phyloP scores from a whole-genome alignment of 495 filamentous ascomycete genomes.

The Oidiodendron maius region DNA sequence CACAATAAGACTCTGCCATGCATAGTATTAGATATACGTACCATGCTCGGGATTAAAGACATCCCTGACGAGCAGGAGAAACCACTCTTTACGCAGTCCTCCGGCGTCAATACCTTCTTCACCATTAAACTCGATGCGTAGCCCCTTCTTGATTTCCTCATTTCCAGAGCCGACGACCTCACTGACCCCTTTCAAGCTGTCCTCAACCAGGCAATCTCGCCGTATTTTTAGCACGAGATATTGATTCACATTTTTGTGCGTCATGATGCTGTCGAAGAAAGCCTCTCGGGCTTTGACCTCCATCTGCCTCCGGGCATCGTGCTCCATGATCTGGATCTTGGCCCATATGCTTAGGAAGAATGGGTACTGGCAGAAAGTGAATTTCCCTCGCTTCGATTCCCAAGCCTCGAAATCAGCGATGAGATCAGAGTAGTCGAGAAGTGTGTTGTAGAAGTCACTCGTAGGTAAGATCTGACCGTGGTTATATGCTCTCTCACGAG shows the following conservation, averaged over 20 bases:
- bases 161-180: constrained; percentile 77
- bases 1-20: neutral
- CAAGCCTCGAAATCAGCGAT: constrained; percentile 85
- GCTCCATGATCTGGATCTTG: constrained; percentile 88
- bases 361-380: constrained; percentile 91
- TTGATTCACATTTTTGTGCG: constrained; percentile 66
- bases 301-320: constrained; percentile 90
- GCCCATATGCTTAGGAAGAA: constrained; percentile 92
- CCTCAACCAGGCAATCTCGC: constrained; percentile 85
- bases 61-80: constrained; percentile 82
- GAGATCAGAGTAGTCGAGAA: constrained; percentile 81
- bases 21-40: constrained; percentile 31
- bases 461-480: constrained; percentile 66
- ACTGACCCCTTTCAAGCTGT: constrained; percentile 81
- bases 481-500: constrained; percentile 32
- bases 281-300: constrained; percentile 83
- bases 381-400: constrained; percentile 70
- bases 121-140: constrained; percentile 80
- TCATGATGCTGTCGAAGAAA: constrained; percentile 84
- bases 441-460: constrained; percentile 80
- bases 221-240: constrained; percentile 76
- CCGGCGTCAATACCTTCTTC: constrained; percentile 93
- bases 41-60: constrained; percentile 90
- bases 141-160: constrained; percentile 89
- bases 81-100: constrained; percentile 93